Percentiles rank a stretch among this genome's conserved stretches.
These are phyloP conservation scores for Ceratocystis albifundus DNA, from an alignment of 2,329 filamentous ascomycete genomes.

Conservation along the genomic window DNA sequence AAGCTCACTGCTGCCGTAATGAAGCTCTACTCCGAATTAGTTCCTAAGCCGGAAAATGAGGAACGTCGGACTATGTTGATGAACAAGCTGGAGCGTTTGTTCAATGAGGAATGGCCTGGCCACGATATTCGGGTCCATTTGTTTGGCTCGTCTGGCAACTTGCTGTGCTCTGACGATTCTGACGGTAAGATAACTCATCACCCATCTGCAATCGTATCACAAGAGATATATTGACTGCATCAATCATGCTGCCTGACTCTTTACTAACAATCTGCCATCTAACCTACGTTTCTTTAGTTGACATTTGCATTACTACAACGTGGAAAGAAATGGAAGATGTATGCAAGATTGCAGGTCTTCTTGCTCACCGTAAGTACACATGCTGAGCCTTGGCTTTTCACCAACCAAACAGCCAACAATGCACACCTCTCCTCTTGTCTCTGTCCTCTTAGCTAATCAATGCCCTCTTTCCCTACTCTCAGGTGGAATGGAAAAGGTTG, in stretches of 20 bases:
- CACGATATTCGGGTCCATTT: conserved; percentile 82
- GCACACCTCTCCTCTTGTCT: too few relatives aligned
- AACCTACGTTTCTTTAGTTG: conserved; percentile 48
- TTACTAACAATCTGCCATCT: neutral
- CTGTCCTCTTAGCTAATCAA: neutral
- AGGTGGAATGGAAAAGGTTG: conserved; percentile 95
- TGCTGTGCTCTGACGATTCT: conserved; percentile 88
- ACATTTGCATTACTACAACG: conserved; percentile 91
- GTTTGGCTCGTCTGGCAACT: conserved; percentile 95
- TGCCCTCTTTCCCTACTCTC: conserved; percentile 7
- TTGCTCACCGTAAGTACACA: conserved; percentile 66
- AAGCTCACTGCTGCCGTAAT: conserved; percentile 73
- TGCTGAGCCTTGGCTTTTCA: neutral
- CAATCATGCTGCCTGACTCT: neutral
- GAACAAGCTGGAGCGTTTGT: conserved; percentile 73
- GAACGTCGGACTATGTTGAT: conserved; percentile 63
- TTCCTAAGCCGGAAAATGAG: conserved; percentile 71
- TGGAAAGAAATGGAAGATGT: conserved; percentile 81
- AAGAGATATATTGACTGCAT: too few relatives aligned
- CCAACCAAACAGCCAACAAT: neutral
- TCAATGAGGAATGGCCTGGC: conserved; percentile 86
- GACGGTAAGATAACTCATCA: conserved; percentile 54
- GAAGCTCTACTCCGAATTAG: conserved; percentile 70
- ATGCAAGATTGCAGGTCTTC: conserved; percentile 76
- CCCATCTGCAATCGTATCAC: neutral